Evolutionary conservation across 2,329 filamentous ascomycete genomes (phyloP), one percentile per base, ranked within the genome.

Genomic region (Fusarium coicis): DNA sequence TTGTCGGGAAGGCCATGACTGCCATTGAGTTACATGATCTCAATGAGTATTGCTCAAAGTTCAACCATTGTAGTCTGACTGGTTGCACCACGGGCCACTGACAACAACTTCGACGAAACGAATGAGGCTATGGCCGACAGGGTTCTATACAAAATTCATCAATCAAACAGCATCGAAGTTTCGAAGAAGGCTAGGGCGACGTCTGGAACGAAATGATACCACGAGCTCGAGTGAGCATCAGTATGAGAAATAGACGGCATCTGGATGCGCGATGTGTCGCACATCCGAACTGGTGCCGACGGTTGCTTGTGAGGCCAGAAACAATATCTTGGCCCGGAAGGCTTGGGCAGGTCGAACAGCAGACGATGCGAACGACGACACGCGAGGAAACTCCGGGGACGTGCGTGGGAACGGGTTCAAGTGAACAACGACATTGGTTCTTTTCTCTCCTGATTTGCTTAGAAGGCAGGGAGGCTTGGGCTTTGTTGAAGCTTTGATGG

Each of bases 161-260:
- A 18, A 39, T 15, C 46, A 21, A 40, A 37, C 43, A 21, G 26
- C 36, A 54, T 43, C 37, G 34, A 47, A 21, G 34, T n/a, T 16
- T 44, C 21, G 21, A 34, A 39, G 19, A 30, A n/a, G 34, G 32
- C 23, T 18, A 26, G 21, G 54, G 26, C 28, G 44, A 36, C 19
- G 21, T 15, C 16, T 34, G 18, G 21, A 30, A 16, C 18, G 34
- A n/a, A 57, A 19, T 32, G 19, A 34, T n/a, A 23, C 19, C 40
- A 37, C 36, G 11, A 56, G 34, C 52, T 69, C 39, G 30, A 59
- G 59, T 58, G 43, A 65, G 59, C 40, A 47, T 34, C 47, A 28
- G 44, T 39, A n/a, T 32, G 36, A 40, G 46, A 28, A 26, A 37
- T 23, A 30, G n/a, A 10, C 14, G 16, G 15, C 28, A 40, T 30